phyloP scores from a whole-genome alignment of 345 rosid genomes.

The Kernera saxatilis region DNA sequence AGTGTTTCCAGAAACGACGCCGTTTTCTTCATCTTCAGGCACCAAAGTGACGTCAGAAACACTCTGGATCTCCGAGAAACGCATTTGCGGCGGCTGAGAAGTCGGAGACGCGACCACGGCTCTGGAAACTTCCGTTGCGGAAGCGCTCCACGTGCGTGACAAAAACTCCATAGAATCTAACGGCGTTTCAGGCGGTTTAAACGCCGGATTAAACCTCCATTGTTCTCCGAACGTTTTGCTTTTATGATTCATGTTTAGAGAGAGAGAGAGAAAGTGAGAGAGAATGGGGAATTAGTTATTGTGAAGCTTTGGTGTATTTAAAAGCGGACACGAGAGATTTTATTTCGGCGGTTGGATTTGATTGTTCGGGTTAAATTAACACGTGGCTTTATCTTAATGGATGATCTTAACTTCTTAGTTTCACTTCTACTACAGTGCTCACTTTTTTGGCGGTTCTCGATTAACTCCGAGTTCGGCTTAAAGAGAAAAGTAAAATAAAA shows the following conservation, averaged over 20 bases:
- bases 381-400: conserved; percentile 7
- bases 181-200: conserved; percentile 87
- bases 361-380: not conserved
- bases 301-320: conserved; percentile 33
- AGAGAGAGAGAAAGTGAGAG: not conserved
- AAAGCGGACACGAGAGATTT: conserved; percentile 5
- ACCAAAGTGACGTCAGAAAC: conserved; percentile 27
- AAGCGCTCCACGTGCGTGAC: conserved; percentile 91
- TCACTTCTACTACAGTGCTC: not conserved
- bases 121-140: conserved; percentile 74
- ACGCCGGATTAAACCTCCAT: conserved; percentile 53
- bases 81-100: conserved; percentile 34
- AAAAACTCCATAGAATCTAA: conserved; percentile 92
- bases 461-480: not conserved
- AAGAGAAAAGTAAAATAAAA: not conserved
- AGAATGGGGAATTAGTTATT: conserved; percentile 18
- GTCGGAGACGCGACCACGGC: conserved; percentile 51
- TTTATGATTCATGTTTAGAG: conserved; percentile 6
- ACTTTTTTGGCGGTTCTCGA: not conserved
- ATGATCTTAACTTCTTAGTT: not conserved
- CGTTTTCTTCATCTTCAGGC: conserved; percentile 62
- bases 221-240: conserved; percentile 37
- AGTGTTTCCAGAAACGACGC: conserved; percentile 64
- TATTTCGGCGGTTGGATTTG: conserved; percentile 22
- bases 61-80: conserved; percentile 37